Evolutionary conservation across 768 basidiomycete genomes (phyloP).

Genomic region (Kondoa malvinella): DNA sequence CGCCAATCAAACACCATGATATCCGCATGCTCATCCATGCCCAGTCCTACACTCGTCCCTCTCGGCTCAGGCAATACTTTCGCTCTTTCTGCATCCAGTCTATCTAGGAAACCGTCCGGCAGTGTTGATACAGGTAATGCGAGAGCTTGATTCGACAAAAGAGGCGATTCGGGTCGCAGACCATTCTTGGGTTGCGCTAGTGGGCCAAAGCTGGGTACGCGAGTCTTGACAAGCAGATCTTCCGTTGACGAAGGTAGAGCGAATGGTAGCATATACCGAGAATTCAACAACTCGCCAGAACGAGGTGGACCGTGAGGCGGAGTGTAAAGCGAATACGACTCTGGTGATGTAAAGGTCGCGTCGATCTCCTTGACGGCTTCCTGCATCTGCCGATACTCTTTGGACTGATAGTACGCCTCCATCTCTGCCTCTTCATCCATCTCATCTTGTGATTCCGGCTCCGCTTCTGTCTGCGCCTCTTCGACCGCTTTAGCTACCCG

Average conservation of each 20-base stretch:
- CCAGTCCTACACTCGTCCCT: slow-evolving; percentile 29
- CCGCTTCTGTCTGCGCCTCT: slow-evolving; percentile 37
- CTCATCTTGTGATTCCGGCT: not conserved
- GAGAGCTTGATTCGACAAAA: not conserved
- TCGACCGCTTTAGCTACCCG: slow-evolving; percentile 69
- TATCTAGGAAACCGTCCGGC: slow-evolving; percentile 23
- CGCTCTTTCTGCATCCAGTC: slow-evolving; percentile 16
- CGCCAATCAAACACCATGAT: not conserved
- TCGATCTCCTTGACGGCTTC: slow-evolving; percentile 50
- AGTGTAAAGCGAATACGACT: slow-evolving; percentile 53
- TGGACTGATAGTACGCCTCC: slow-evolving; percentile 8
- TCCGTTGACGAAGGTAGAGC: slow-evolving; percentile 10
- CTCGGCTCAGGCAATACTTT: slow-evolving; percentile 3
- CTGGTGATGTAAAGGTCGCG: not conserved
- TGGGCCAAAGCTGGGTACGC: slow-evolving; percentile 6
- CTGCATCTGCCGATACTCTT: slow-evolving; percentile 38
- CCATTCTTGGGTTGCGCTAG: not conserved
- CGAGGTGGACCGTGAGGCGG: slow-evolving; percentile 61
- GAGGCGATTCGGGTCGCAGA: not conserved
- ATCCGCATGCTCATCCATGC: slow-evolving; percentile 36
- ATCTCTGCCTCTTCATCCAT: slow-evolving; percentile 8
- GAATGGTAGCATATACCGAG: slow-evolving; percentile 52
- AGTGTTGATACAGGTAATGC: slow-evolving; percentile 17
- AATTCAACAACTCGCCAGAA: slow-evolving; percentile 79
- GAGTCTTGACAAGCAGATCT: not conserved